phyloP scores from a whole-genome alignment of 164 flowering plant species.

The Protea cynaroides region DNA sequence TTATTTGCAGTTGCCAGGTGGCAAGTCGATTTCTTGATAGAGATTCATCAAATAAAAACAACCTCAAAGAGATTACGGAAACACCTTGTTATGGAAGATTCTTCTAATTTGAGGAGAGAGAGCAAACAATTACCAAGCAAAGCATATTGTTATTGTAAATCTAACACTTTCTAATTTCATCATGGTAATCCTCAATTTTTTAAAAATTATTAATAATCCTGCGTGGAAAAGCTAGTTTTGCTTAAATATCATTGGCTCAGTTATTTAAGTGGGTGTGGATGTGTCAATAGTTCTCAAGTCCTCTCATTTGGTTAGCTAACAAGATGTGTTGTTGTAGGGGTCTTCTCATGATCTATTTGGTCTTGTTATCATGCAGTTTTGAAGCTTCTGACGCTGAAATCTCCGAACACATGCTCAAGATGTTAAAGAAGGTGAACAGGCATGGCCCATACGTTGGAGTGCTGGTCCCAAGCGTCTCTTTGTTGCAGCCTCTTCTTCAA shows the following conservation, averaged over 20 bases:
- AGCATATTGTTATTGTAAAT: no score
- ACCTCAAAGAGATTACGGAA: background rate
- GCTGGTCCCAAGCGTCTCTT: background rate
- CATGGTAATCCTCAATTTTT: background rate
- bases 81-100: background rate
- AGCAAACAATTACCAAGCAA: background rate
- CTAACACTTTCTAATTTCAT: background rate
- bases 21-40: no score
- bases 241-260: background rate
- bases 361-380: background rate
- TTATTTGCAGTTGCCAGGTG: no score
- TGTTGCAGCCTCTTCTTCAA: constrained; percentile 1
- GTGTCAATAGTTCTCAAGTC: background rate
- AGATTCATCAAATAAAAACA: no score
- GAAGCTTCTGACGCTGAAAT: background rate
- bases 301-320: background rate
- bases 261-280: background rate
- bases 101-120: background rate
- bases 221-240: no score
- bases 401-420: background rate
- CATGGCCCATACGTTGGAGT: background rate
- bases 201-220: no score
- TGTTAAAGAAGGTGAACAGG: background rate
- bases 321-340: background rate
- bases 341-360: background rate